Percentiles rank a stretch among this genome's conserved stretches.
phyloP scores from a whole-genome alignment of 1,284 basidiomycete genomes.

The Ganoderma lingzhi region DNA sequence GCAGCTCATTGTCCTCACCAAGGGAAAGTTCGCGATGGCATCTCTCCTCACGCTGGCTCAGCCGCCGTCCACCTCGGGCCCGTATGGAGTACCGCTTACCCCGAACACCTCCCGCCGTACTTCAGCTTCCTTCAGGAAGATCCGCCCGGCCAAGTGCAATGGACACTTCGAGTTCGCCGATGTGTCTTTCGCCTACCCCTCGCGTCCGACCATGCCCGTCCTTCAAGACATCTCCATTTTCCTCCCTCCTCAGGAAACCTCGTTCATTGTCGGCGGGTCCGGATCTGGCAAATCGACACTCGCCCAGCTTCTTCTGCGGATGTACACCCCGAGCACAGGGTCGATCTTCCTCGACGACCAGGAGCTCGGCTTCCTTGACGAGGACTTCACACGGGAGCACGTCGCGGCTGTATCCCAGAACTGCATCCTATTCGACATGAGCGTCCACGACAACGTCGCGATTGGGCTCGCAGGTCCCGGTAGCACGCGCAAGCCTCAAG shows the following conservation, averaged over 20 bases:
- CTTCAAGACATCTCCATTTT: conserved; percentile 74
- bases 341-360: conserved; percentile 86
- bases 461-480: conserved; percentile 73
- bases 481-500: conserved; percentile 47
- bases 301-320: conserved; percentile 80
- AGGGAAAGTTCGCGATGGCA: conserved; percentile 88
- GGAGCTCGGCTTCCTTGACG: conserved; percentile 79
- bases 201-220: conserved; percentile 70
- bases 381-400: conserved; percentile 74
- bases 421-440: conserved; percentile 83
- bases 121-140: conserved; percentile 58
- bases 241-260: conserved; percentile 87
- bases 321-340: conserved; percentile 76
- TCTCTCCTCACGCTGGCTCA: conserved; percentile 73
- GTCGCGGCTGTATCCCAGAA: conserved; percentile 85
- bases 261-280: conserved; percentile 92
- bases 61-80: conserved; percentile 34
- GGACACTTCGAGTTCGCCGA: conserved; percentile 85
- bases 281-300: conserved; percentile 96
- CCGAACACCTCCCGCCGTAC: conserved; percentile 36
- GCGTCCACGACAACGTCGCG: conserved; percentile 90
- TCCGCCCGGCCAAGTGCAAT: conserved; percentile 62
- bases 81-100: conserved; percentile 27
- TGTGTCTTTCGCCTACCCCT: conserved; percentile 89
- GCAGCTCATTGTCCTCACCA: conserved; percentile 79